Evolutionary conservation across 2,329 filamentous ascomycete species (phyloP), one percentile per base, ranked within the genome.

Genomic region (Epichloe baconii): DNA sequence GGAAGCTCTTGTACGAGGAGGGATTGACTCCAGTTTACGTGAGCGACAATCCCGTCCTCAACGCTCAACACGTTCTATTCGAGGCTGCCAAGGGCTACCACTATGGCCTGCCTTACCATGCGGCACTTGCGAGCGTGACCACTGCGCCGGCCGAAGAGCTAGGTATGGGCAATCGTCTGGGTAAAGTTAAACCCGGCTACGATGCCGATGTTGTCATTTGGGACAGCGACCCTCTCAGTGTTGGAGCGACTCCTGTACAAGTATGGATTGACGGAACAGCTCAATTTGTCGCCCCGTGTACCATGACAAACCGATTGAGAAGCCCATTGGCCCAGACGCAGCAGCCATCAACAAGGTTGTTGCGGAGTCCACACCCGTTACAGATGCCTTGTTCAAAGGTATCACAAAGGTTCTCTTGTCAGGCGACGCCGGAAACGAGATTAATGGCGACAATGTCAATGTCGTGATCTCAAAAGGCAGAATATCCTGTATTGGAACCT

Each of bases 11-110:
- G 0, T 80, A 80, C 56, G 81, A 85, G 21, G 73, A 77, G 51
- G 81, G 78, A 26, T 70, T 86, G 35, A 84, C 80, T 0, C 74
- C 80, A 1, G 76, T 84, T 21, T 85, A 83, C 56, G 82, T 86
- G n/a, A 81, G 77, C 54, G 82, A 85, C 60, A 86, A 86, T 60
- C 83, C 83, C 0, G 81, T 85, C 0, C 64, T 85, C 50, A 85
- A 85, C 57, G 81, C 81, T 1, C 82, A 85, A 62, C 82, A 85
- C 55, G 80, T 86, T 3, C 68, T 85, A 1, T 82, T 84, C 46
- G 82, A 82, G 59, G 78, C 78, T 8, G 78, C 77, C 47, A 80
- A 80, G 63, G 76, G 66, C 2, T 77, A 78, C 57, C 75, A 74
- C 47, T 82, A 79, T 54, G 79, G 79, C 1, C 67, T 83, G 51